phyloP scores from a whole-genome alignment of 2,329 filamentous ascomycete species.

The Fusarium nygamai region DNA sequence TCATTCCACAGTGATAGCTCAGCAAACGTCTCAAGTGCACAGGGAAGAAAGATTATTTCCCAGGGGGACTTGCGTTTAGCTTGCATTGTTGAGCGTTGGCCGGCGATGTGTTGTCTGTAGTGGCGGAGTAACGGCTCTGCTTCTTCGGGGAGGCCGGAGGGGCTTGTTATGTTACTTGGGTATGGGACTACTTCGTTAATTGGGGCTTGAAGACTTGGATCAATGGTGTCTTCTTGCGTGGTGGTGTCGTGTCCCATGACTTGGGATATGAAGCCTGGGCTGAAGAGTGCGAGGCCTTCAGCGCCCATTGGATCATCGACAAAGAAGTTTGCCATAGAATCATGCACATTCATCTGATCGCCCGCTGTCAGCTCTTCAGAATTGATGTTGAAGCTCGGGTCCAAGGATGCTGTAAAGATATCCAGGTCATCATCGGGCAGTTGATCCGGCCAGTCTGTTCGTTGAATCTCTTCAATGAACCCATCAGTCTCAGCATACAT shows the following conservation, averaged over 20 bases:
- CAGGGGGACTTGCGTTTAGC: slow-evolving; percentile 53
- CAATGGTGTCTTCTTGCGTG: not conserved
- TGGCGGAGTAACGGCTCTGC: slow-evolving; percentile 44
- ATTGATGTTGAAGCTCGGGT: slow-evolving; percentile 12
- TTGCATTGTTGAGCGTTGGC: slow-evolving; percentile 42
- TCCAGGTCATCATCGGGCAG: slow-evolving; percentile 32
- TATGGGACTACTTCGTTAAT: not conserved
- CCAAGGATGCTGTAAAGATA: slow-evolving; percentile 29
- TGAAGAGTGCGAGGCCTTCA: slow-evolving; percentile 35
- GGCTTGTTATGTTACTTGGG: not conserved
- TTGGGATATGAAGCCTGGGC: slow-evolving; percentile 35
- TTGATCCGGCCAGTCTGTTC: slow-evolving; percentile 36
- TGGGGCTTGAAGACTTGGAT: not conserved
- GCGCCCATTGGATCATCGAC: slow-evolving; percentile 34
- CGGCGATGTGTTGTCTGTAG: slow-evolving; percentile 43
- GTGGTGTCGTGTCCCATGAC: slow-evolving; percentile 25
- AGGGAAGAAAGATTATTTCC: slow-evolving; percentile 55
- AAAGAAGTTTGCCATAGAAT: slow-evolving; percentile 31
- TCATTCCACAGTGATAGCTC: slow-evolving; percentile 53
- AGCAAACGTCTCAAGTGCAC: slow-evolving; percentile 53
- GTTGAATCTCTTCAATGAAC: slow-evolving; percentile 35
- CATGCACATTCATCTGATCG: slow-evolving; percentile 17
- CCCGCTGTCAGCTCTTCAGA: not conserved
- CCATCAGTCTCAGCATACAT: slow-evolving; percentile 29
- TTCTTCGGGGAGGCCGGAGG: slow-evolving; percentile 28